Percentiles rank a stretch among this genome's conserved stretches.
Evolutionary conservation across 2,329 filamentous ascomycete species (phyloP).

Genomic region (Biscogniauxia marginata): DNA sequence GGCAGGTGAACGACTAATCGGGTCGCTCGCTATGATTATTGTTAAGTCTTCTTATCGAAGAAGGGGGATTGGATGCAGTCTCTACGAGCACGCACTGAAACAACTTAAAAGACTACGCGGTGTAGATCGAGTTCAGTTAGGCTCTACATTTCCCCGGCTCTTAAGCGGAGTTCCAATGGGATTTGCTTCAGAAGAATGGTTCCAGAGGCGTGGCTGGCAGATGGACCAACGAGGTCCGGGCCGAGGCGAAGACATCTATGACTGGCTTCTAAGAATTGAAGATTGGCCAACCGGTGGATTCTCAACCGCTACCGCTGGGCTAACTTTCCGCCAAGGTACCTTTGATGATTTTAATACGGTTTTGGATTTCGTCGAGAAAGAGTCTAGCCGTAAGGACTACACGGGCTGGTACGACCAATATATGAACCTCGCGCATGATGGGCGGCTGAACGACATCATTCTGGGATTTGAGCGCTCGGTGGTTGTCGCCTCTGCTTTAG

Average conservation of each 20-base stretch:
- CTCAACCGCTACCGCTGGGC: constrained; percentile 35
- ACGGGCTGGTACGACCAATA: constrained; percentile 63
- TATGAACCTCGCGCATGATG: constrained; percentile 46
- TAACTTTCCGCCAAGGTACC: constrained; percentile 46
- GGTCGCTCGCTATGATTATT: constrained; percentile 54
- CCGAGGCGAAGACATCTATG: constrained; percentile 48
- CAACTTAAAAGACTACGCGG: constrained; percentile 51
- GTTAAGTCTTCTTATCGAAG: constrained; percentile 48
- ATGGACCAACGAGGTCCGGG: constrained; percentile 45
- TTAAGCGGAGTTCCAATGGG: constrained; percentile 52
- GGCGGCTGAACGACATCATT: constrained; percentile 52
- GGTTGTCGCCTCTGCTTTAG: constrained; percentile 54
- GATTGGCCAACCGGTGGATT: constrained; percentile 45
- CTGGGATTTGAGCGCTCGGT: constrained; percentile 47
- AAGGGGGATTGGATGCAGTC: constrained; percentile 51
- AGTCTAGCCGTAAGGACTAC: constrained; percentile 44
- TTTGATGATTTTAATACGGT: constrained; percentile 46
- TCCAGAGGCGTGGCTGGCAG: constrained; percentile 52
- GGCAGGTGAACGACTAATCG: constrained; percentile 51
- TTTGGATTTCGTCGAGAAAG: constrained; percentile 48
- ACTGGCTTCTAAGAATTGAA: constrained; percentile 53
- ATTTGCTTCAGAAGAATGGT: constrained; percentile 48
- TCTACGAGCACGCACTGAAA: constrained; percentile 51
- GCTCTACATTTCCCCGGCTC: constrained; percentile 58
- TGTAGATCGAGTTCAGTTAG: constrained; percentile 54